Evolutionary conservation across 192 early-diverging fungal species (phyloP), one percentile per base, ranked within the genome.

Genomic region (Coemansia sp.): DNA sequence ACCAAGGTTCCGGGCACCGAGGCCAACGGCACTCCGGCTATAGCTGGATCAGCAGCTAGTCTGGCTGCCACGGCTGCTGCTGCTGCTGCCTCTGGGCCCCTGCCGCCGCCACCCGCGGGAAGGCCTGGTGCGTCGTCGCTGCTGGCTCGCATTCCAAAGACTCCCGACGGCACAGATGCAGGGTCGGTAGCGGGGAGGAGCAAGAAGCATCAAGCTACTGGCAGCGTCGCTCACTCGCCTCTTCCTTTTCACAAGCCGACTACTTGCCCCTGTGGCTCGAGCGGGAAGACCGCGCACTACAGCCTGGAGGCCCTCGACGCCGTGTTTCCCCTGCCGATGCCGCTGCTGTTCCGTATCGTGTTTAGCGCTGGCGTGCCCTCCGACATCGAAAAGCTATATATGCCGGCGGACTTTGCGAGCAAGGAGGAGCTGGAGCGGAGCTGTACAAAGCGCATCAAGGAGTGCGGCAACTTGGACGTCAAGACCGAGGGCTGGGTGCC

Each of bases 401-500:
- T 71, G 47, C 65, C 73, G 4, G 45, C 37, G 6, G 62, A 65
- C 60, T 41, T 62, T 61, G 73, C 62, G 17, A 56, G 53, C 20
- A 43, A 42, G 39, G 64, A 60, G 17, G 70, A 70, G 67, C 65
- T 79, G 47, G 72, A 56, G 4, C 41, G n/a, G 12, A 73, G 77
- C 68, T 77, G 65, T 27, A 80, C 74, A 32, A 68, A 64, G 39
- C 82, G 70, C 29, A 68, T 80, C n/a, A 59, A 31, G 1, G 73
- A 64, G 60, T 60, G 57, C 36, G 77, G 77, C 49, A 79, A 71
- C 53, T 38, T 49, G 31, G 77, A 84, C 9, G 70, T 79, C 19
- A 75, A 65, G 25, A 76, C 77, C 22, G 77, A 76, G 59, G 71
- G 71, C 32, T 83, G 81, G 81, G 74, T 78, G 62, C 77, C 77